phyloP scores from a whole-genome alignment of 768 basidiomycete species.

The Termitomyces sp. region DNA sequence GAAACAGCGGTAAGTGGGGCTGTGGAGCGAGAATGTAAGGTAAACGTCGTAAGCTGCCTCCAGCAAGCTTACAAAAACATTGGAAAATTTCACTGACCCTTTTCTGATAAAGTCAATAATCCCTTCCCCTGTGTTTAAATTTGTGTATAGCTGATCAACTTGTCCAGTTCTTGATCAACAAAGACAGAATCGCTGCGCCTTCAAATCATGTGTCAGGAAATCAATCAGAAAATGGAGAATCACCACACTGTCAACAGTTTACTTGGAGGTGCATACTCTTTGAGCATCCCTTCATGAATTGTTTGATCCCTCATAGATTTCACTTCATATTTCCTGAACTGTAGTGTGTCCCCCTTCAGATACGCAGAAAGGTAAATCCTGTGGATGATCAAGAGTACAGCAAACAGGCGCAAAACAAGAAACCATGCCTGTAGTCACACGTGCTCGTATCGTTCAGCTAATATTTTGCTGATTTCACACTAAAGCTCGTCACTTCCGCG shows the following conservation, averaged over 20 bases:
- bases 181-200: not conserved
- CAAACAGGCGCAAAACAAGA: not conserved
- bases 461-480: not conserved
- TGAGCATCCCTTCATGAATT: conserved; percentile 1
- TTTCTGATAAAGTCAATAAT: not conserved
- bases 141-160: not conserved
- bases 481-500: not conserved
- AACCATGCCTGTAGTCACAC: not conserved
- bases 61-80: too few relatives aligned
- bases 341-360: not conserved
- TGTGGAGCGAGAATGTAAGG: too few relatives aligned
- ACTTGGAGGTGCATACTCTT: not conserved
- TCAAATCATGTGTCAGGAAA: not conserved
- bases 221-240: not conserved
- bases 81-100: not conserved
- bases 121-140: not conserved
- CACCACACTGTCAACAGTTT: not conserved
- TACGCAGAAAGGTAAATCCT: not conserved
- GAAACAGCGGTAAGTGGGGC: too few relatives aligned
- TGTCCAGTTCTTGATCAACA: not conserved
- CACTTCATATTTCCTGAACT: not conserved
- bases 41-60: too few relatives aligned
- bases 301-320: not conserved
- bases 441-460: too few relatives aligned
- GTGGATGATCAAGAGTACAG: not conserved